Evolutionary conservation across 116 monocot species (phyloP).

Genomic region (Zostera marina): DNA sequence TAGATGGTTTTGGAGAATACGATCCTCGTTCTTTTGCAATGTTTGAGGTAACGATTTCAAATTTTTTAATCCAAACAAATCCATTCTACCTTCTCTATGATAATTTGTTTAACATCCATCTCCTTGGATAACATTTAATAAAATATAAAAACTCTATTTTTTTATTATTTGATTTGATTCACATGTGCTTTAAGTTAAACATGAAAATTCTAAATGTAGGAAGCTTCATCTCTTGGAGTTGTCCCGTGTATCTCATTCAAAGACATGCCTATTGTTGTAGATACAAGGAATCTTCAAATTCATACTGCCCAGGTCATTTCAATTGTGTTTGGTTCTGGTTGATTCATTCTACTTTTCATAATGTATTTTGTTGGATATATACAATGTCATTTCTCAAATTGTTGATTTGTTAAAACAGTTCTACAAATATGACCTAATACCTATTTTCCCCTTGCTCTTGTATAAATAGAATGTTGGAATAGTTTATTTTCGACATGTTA

Average conservation of each 20-base stretch:
- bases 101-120: neutral
- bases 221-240: conserved; percentile 65
- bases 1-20: conserved; percentile 93
- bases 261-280: conserved; percentile 62
- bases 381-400: too few relatives aligned
- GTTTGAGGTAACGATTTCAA: conserved; percentile 41
- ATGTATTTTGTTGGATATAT: too few relatives aligned
- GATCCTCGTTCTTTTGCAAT: conserved; percentile 73
- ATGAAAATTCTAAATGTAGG: conserved; percentile 23
- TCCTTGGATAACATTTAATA: neutral
- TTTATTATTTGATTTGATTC: neutral
- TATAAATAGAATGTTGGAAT: too few relatives aligned
- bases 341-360: neutral
- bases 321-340: neutral
- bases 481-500: too few relatives aligned
- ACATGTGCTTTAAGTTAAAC: neutral
- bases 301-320: conserved; percentile 56
- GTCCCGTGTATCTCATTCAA: conserved; percentile 62
- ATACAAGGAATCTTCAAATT: conserved; percentile 61
- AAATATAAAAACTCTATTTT: neutral
- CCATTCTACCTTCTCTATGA: neutral
- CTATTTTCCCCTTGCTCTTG: too few relatives aligned
- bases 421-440: too few relatives aligned
- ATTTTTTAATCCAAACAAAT: neutral
- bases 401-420: too few relatives aligned